Percentiles rank a stretch among this genome's conserved stretches.
Evolutionary conservation across 208 protist genomes (phyloP).

Genomic region (Wallacemonas sp.): DNA sequence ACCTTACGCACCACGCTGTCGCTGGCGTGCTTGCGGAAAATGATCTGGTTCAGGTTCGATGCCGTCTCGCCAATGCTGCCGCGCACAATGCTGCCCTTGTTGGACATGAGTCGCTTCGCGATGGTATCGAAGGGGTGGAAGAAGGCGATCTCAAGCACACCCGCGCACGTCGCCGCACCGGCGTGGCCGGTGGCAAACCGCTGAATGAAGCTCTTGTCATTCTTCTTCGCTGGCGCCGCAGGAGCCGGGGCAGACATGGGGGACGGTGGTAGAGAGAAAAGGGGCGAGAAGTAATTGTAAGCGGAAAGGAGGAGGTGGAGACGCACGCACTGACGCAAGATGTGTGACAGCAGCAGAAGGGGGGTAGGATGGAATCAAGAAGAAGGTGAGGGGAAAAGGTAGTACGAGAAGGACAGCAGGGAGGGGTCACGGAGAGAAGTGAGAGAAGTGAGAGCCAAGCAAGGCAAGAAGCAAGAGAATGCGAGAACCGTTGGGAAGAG

Average conservation of each 20-base stretch:
- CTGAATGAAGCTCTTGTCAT: constrained; percentile 37
- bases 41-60: constrained; percentile 65
- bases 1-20: constrained; percentile 54
- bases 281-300: background rate
- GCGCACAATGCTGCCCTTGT: constrained; percentile 53
- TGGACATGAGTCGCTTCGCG: constrained; percentile 89
- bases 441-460: too few species aligned
- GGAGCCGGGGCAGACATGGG: constrained; percentile 19
- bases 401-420: too few species aligned
- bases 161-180: constrained; percentile 63
- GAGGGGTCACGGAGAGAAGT: too few species aligned
- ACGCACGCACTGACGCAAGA: background rate
- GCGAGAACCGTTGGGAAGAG: background rate
- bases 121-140: constrained; percentile 91
- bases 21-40: constrained; percentile 78
- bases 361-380: too few species aligned
- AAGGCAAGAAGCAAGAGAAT: constrained; percentile 2
- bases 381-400: too few species aligned
- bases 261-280: background rate
- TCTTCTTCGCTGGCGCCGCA: constrained; percentile 9
- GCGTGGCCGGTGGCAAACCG: constrained; percentile 50
- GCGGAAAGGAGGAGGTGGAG: background rate
- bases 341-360: too few species aligned
- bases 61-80: constrained; percentile 35
- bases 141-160: constrained; percentile 81